Base-by-base conservation (phyloP, 2,329 filamentous ascomycete genomes). In the Diaporthe nobilis region DNA sequence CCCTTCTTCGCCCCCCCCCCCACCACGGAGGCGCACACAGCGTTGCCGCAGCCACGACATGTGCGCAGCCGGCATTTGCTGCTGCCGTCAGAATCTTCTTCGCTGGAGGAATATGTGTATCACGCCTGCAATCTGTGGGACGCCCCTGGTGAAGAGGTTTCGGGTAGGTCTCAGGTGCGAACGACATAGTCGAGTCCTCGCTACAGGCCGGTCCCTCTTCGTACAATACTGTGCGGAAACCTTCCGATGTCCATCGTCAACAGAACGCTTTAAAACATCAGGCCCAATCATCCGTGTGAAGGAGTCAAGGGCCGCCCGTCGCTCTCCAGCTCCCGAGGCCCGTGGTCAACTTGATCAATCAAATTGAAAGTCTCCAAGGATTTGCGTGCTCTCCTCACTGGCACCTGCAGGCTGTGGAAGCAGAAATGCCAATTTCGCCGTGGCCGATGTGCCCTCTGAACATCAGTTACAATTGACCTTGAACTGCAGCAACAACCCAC, bases 71-170 rank as follows among this genome's bases (percentile, higher is more conserved):
- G 65, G 65, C 65, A 68, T 68, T 37, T 53, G 34, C 39, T 68
- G 47, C 65, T 53, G 65, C 65, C 47, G 65, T 68, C 47, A 68
- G 65, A 68, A 34, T 68, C 65, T 68, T 68, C 47, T 37, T 53
- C 65, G 61, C 61, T 37, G n/a, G 61, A 49, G 28, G 25, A 34
- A 37, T 13, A 37, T 49, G 61, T 60, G 34, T 67, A 15, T 67
- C 47, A 68, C 65, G 53, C 28, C 28, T 68, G 22, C 31, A 17
- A 22, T 39, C n/a, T 68, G 65, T 53, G 65, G 65, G 47, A 68
- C 65, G 31, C 65, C 65, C 65, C 65, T 68, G 34, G 47, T 25
- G 49, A 68, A 53, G 31, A 39, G 65, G 65, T 68, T 68, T 68
- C 65, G 65, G 65, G n/a, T 53, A 42, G 34, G 65, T 68, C 65